These are phyloP conservation scores for Aspergillus novofumigatus DNA, from an alignment of 2,329 filamentous ascomycete genomes.

Conservation along the genomic window DNA sequence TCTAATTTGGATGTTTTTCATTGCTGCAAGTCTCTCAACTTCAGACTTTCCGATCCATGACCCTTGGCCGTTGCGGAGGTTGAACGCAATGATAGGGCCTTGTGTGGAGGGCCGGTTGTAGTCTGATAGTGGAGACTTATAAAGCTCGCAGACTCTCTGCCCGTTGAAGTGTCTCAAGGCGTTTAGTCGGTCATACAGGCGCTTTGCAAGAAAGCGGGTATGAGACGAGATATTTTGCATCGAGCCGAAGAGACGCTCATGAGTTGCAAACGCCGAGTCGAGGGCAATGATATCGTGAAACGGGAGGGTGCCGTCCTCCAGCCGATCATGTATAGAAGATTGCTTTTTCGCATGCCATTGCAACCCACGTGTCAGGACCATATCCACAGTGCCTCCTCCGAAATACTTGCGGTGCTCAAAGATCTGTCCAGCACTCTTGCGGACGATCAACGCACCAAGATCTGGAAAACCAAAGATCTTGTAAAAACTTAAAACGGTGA, in stretches of 20 bases:
- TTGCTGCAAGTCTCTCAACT: conserved; percentile 76
- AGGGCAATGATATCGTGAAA: conserved; percentile 87
- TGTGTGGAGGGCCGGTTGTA: conserved; percentile 47
- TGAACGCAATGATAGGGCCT: conserved; percentile 81
- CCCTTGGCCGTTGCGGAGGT: conserved; percentile 64
- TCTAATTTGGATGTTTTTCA: conserved; percentile 77
- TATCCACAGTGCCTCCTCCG: conserved; percentile 89
- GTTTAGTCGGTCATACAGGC: conserved; percentile 56
- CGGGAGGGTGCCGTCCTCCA: conserved; percentile 89
- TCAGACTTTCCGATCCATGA: conserved; percentile 77
- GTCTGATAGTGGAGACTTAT: conserved; percentile 43
- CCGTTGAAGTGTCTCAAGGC: conserved; percentile 67
- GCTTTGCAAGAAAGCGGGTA: conserved; percentile 59
- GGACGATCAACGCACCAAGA: conserved; percentile 77
- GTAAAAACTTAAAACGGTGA: conserved; percentile 82
- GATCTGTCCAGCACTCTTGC: conserved; percentile 61
- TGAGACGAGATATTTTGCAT: conserved; percentile 69
- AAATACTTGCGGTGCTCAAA: conserved; percentile 75
- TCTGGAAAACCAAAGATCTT: conserved; percentile 99
- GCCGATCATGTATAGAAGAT: conserved; percentile 66
- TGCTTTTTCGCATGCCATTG: conserved; percentile 79
- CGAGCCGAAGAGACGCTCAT: conserved; percentile 65
- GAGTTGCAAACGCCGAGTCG: conserved; percentile 66
- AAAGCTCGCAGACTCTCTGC: conserved; percentile 61
- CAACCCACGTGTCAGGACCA: conserved; percentile 72